Percentiles rank a stretch among this genome's conserved stretches.
phyloP scores from a whole-genome alignment of 1,284 basidiomycete genomes.

The Ganoderma resinaceum region DNA sequence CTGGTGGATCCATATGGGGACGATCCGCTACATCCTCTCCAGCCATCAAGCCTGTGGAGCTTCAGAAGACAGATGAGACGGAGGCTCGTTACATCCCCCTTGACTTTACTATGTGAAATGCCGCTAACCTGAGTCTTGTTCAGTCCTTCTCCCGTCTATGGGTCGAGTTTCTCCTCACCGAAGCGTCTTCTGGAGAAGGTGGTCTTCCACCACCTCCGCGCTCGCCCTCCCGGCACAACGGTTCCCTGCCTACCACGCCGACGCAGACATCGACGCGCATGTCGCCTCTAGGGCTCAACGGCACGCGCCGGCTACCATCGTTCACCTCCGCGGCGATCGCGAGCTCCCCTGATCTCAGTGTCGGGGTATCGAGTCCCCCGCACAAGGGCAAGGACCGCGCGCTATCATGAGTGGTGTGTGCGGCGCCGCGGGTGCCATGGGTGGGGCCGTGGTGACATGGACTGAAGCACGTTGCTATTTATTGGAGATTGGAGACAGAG shows the following conservation, averaged over 20 bases:
- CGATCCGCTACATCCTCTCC: conserved; percentile 52
- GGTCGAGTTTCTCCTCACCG: conserved; percentile 95
- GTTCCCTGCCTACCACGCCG: conserved; percentile 61
- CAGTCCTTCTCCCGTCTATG: conserved; percentile 87
- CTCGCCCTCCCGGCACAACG: conserved; percentile 44
- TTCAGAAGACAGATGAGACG: conserved; percentile 79
- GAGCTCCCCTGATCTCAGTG: conserved; percentile 58
- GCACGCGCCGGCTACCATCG: conserved; percentile 55
- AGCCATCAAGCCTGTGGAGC: conserved; percentile 56
- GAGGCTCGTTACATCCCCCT: conserved; percentile 57
- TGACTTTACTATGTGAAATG: neutral
- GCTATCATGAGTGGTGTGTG: conserved; percentile 2
- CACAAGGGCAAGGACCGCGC: conserved; percentile 40
- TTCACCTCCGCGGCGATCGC: conserved; percentile 52
- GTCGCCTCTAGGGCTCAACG: conserved; percentile 45
- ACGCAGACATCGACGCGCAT: conserved; percentile 40
- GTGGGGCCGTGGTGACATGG: neutral
- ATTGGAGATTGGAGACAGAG: neutral
- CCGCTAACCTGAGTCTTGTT: neutral
- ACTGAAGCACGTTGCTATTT: neutral
- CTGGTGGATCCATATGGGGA: conserved; percentile 59
- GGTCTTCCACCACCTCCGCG: conserved; percentile 41
- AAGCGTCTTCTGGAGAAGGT: conserved; percentile 70
- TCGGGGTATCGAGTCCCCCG: conserved; percentile 48
- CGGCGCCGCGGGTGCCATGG: neutral